A percentile compares a stretch with the other conserved stretches of the same genome.
Conservation (phyloP, 352 stramenopile species). For the Pythium folliculosum region DNA sequence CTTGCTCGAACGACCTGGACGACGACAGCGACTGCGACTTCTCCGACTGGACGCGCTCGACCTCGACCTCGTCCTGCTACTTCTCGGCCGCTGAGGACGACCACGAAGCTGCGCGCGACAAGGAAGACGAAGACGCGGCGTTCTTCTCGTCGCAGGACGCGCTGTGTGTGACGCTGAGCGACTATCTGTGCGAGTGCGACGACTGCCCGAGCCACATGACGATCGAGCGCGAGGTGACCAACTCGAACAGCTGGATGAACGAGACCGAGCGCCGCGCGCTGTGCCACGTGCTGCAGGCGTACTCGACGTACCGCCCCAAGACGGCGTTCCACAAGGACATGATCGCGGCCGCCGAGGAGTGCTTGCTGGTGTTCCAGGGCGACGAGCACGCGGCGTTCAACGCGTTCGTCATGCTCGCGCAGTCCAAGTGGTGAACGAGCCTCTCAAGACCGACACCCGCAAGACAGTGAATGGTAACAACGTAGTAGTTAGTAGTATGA, state of each 20-base stretch:
- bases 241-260: slow-evolving; percentile 42
- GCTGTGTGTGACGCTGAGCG: slow-evolving; percentile 14
- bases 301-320: slow-evolving; percentile 28
- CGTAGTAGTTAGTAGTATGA: background rate
- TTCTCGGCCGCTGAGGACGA: slow-evolving; percentile 32
- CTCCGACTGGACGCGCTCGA: slow-evolving; percentile 30
- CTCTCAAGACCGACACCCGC: background rate
- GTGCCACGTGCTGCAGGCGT: slow-evolving; percentile 36
- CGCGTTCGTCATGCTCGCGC: slow-evolving; percentile 30
- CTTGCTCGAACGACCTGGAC: slow-evolving; percentile 5
- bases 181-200: slow-evolving; percentile 31
- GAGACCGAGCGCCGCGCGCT: slow-evolving; percentile 33
- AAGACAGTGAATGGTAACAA: background rate
- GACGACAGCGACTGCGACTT: slow-evolving; percentile 28
- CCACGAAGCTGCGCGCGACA: background rate
- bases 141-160: slow-evolving; percentile 19
- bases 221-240: slow-evolving; percentile 34
- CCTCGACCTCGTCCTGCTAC: slow-evolving; percentile 30
- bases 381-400: slow-evolving; percentile 38
- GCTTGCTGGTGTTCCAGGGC: slow-evolving; percentile 35
- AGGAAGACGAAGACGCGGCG: slow-evolving; percentile 5
- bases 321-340: slow-evolving; percentile 33
- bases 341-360: slow-evolving; percentile 37
- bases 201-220: slow-evolving; percentile 29
- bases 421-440: slow-evolving; percentile 28